phyloP scores from a whole-genome alignment of 208 protist genomes.

The Naegleria fowleri region DNA sequence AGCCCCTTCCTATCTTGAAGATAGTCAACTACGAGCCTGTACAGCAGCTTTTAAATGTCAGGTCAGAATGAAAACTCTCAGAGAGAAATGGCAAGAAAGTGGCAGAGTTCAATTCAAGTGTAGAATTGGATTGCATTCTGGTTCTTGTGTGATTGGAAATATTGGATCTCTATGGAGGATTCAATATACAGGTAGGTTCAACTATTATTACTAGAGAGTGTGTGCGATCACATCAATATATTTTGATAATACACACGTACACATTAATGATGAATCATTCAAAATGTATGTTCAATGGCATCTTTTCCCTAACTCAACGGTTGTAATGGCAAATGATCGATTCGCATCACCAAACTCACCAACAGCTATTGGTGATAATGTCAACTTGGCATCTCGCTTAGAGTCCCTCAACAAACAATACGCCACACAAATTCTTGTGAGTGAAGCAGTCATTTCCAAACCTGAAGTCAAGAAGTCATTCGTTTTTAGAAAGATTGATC shows the following conservation, averaged over 20 bases:
- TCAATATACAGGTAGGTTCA: conserved; percentile 17
- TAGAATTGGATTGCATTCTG: conserved; percentile 19
- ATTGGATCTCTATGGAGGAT: background rate
- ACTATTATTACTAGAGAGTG: no score
- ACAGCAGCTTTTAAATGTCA: background rate
- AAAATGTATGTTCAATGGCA: no score
- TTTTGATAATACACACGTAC: no score
- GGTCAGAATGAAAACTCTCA: background rate
- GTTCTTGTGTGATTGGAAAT: conserved; percentile 21
- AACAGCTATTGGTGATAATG: background rate
- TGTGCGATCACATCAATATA: no score
- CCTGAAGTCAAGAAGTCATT: background rate
- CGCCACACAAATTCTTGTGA: background rate
- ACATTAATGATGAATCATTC: no score
- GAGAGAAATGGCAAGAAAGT: background rate
- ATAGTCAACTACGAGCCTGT: background rate
- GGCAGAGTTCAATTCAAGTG: background rate
- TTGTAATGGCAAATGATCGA: no score
- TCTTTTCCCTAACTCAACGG: no score
- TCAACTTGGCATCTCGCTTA: conserved; percentile 1
- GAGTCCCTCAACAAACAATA: conserved; percentile 10
- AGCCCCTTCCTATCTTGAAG: background rate
- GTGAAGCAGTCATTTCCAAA: background rate
- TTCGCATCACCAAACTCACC: background rate
- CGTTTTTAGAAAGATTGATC: background rate